These are phyloP conservation scores for Cryptosporidium ubiquitum DNA, from an alignment of 169 alveolate species.

Conservation along the genomic window DNA sequence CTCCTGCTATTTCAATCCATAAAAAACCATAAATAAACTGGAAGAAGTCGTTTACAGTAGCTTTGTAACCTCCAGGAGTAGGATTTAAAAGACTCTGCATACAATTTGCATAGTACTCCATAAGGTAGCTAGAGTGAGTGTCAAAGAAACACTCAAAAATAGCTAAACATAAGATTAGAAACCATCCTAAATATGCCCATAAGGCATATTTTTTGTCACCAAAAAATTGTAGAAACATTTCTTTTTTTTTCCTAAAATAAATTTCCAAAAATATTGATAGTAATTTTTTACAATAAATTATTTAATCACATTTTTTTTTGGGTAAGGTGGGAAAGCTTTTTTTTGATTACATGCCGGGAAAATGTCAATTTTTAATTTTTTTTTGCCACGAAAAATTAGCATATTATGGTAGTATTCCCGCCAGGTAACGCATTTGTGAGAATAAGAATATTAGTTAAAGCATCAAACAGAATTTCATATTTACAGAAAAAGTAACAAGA, in stretches of 20 bases:
- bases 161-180: slow-evolving; percentile 13
- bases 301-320: neutral
- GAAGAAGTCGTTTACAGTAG: slow-evolving; percentile 22
- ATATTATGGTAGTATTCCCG: slow-evolving; percentile 27
- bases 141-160: slow-evolving; percentile 66
- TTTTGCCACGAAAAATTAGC: neutral
- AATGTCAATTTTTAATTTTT: neutral
- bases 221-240: slow-evolving; percentile 59
- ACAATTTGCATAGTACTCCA: slow-evolving; percentile 33
- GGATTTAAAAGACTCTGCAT: slow-evolving; percentile 66
- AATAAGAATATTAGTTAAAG: neutral
- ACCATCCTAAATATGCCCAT: slow-evolving; percentile 70
- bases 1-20: slow-evolving; percentile 58
- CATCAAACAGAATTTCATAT: neutral
- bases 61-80: slow-evolving; percentile 24
- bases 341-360: slow-evolving; percentile 43
- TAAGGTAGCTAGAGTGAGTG: slow-evolving; percentile 26
- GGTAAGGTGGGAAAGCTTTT: slow-evolving; percentile 35
- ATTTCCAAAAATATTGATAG: neutral
- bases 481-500: neutral
- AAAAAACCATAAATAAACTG: slow-evolving; percentile 24
- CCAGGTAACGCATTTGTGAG: slow-evolving; percentile 19
- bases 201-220: slow-evolving; percentile 17
- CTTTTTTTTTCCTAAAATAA: neutral
- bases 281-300: neutral